Evolutionary conservation across 2,329 filamentous ascomycete species (phyloP), one percentile per base, ranked within the genome.

Genomic region (Penicillium sp.): DNA sequence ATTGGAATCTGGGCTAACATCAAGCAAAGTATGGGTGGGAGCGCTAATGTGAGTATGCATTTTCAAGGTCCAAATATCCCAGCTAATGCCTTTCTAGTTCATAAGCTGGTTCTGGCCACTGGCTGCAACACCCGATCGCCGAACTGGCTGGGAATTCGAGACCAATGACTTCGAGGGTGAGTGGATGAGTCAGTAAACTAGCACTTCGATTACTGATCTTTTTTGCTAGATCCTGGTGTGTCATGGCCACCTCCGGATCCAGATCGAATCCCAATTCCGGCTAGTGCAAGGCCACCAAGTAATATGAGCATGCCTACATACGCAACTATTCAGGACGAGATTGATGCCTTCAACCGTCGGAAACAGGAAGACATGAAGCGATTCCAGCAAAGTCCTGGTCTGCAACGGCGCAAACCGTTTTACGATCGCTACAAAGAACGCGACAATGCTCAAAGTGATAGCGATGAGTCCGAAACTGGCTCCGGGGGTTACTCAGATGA

Each of bases 91-190:
- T 31, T 48, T 21, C 6, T 40, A 78, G 75, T 50, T 83, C 2
- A 58, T 88, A 0, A 73, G 76, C 21, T 88, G 86, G 86, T 77
- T 87, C 49, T 87, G 83, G 80, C 85, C 86, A 2, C 77, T 88
- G 54, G 77, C 84, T 1, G 63, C 72, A 5, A 83, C 82, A 25
- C 82, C 82, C 2, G 68, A 73, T 8, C 67, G 78, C 2, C 67
- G 71, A 2, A 78, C 75, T 33, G 84, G 84, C 1, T 62, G 79
- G 47, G 67, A 72, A 0, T 88, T 84, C 62, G 78, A 83, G 62
- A 81, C 80, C 2, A 88, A 88, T 66, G 85, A 78, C 2, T 86
- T 88, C 60, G 84, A 88, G 72, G 81, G 82, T 77, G 68, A 37
- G 62, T 54, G 1, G 4, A 21, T 17, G 13, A 21, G 17, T 43